These are phyloP conservation scores for Monosporascus sp. DNA, from an alignment of 2,329 filamentous ascomycete species.

Conservation along the genomic window DNA sequence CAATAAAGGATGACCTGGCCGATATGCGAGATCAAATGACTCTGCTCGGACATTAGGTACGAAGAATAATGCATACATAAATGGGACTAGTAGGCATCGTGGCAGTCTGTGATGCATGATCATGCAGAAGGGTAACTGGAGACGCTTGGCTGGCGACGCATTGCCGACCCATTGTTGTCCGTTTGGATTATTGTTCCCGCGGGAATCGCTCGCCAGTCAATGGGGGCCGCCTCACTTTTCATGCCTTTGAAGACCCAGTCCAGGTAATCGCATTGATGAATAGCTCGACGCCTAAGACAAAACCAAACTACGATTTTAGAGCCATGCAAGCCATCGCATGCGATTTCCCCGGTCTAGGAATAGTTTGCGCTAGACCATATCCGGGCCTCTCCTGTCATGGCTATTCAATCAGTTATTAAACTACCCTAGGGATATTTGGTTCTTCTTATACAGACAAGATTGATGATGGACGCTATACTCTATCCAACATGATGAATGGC, in stretches of 20 bases:
- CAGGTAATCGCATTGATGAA: background rate
- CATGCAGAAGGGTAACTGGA: background rate
- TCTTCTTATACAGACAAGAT: too few relatives aligned
- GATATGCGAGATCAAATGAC: too few relatives aligned
- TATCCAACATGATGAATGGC: too few relatives aligned
- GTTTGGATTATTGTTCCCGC: background rate
- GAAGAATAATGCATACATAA: too few relatives aligned
- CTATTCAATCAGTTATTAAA: too few relatives aligned
- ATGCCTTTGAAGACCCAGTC: background rate
- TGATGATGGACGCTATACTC: too few relatives aligned
- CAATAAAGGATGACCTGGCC: too few relatives aligned
- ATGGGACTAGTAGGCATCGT: background rate
- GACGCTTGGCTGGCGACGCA: background rate
- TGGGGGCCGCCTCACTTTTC: background rate
- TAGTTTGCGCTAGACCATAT: background rate
- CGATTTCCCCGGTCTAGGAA: background rate
- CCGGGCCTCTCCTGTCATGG: background rate
- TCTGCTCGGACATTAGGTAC: too few relatives aligned
- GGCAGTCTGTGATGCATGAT: background rate
- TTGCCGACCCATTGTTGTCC: background rate
- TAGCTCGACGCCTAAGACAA: background rate
- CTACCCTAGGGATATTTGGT: too few relatives aligned
- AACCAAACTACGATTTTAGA: background rate
- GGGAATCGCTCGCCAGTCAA: background rate
- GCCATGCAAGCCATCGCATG: background rate